Evolutionary conservation across 805 yeast genomes (phyloP), one percentile per base, ranked within the genome.

Genomic region (Sugiyamaella americana): DNA sequence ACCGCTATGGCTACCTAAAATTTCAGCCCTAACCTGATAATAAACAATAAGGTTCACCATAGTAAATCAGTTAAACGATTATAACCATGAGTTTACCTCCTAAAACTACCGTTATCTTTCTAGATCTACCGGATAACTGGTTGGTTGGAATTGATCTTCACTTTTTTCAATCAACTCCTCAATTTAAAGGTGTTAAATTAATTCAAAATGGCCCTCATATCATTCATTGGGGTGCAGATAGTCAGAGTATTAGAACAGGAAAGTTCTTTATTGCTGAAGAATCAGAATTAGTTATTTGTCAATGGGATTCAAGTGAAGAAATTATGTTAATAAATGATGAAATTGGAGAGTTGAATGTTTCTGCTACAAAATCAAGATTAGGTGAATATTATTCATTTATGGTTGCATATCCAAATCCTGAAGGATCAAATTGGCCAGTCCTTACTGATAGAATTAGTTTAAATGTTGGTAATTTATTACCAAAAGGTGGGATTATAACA

Each of bases 121-220:
- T 53, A 20, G 60, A 61, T 34, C 43, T 69, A 2, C 73, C 74
- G 0, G 43, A 51, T 3, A 59, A 51, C n/a, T 65, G 69, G 63
- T 50, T 65, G 1, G 57, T 67, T 0, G 82, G 82, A 1, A 68
- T 77, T 21, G 81, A 78, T 50, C 57, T 71, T 18, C 73, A 69
- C 49, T 76, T 73, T 57, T 75, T 77, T 64, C 65, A 64, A 30
- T 56, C 73, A 5, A 70, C 67, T 21, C 49, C 59, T 6, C 46
- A 62, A 2, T 63, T 76, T 20, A 65, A 61, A 47, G 86, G 86
- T 1, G 68, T 81, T 51, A 78, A 78, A 51, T 59, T 63, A 16
- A 63, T 81, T 3, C 70, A 76, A 0, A 48, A 58, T 2, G 86
- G 86, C 0, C 40, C 70, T 0, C 87, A 81, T 59, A 60, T 78